Evolutionary conservation across 768 basidiomycete species (phyloP).

Genomic region (Auricularia sp.): DNA sequence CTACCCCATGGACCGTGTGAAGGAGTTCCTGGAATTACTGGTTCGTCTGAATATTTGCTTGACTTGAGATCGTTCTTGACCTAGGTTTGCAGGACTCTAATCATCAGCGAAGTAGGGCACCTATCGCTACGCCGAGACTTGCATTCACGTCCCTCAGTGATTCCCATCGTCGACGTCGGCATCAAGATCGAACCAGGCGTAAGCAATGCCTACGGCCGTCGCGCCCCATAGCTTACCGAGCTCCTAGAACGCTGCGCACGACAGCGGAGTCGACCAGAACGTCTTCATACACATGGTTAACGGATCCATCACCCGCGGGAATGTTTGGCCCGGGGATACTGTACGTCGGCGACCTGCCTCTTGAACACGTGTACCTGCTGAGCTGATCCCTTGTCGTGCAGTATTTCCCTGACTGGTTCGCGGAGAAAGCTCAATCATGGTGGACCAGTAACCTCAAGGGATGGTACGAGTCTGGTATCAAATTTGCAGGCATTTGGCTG

Average conservation of each 20-base stretch:
- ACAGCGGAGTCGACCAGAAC: slow-evolving; percentile 42
- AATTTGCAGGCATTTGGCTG: slow-evolving; percentile 56
- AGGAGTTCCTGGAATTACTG: slow-evolving; percentile 7
- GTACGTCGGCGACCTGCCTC: slow-evolving; percentile 22
- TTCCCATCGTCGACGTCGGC: slow-evolving; percentile 62
- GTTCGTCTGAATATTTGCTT: neutral
- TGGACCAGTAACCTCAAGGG: slow-evolving; percentile 53
- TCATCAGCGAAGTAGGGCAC: slow-evolving; percentile 35
- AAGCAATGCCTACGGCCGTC: slow-evolving; percentile 45
- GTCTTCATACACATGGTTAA: slow-evolving; percentile 70
- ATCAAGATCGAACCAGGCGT: slow-evolving; percentile 45
- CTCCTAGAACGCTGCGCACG: slow-evolving; percentile 55
- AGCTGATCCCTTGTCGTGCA: slow-evolving; percentile 7
- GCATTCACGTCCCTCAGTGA: neutral
- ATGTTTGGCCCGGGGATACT: slow-evolving; percentile 71
- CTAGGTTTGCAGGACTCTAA: slow-evolving; percentile 24
- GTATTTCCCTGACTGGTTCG: slow-evolving; percentile 57
- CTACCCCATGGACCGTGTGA: slow-evolving; percentile 15
- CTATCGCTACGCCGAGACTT: neutral
- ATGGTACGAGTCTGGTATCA: slow-evolving; percentile 41
- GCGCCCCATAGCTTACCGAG: slow-evolving; percentile 2
- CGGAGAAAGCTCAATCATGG: slow-evolving; percentile 38
- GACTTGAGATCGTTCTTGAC: neutral
- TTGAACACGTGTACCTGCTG: slow-evolving; percentile 6
- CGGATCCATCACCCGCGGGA: slow-evolving; percentile 57